Conservation (phyloP, 2,329 filamentous ascomycete genomes). For the Fusarium acutatum region DNA sequence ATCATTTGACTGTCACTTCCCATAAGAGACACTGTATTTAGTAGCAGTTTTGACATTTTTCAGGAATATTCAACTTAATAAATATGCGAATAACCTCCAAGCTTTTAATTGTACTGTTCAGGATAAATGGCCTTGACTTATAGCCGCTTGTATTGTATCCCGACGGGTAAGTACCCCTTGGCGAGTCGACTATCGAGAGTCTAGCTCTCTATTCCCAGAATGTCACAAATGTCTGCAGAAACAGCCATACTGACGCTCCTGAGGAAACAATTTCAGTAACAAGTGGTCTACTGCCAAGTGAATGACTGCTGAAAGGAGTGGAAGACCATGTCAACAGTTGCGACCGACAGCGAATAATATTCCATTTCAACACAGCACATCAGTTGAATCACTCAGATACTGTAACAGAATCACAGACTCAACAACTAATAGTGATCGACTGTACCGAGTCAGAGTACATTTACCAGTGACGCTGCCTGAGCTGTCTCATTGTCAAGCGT, state of each 20-base stretch:
- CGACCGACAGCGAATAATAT: background rate
- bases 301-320: background rate
- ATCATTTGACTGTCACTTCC: background rate
- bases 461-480: background rate
- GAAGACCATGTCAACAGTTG: background rate
- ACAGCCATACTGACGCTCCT: no score
- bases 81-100: background rate
- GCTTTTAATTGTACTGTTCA: background rate
- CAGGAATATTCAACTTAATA: rapidly evolving
- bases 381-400: background rate
- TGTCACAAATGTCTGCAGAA: rapidly evolving
- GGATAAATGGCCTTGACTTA: background rate
- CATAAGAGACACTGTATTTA: background rate
- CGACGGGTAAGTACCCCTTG: background rate
- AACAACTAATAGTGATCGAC: background rate
- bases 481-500: background rate
- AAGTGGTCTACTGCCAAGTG: background rate
- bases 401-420: background rate
- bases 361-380: background rate
- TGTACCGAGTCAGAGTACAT: background rate
- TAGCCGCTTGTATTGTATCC: background rate
- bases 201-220: background rate
- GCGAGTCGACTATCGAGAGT: background rate
- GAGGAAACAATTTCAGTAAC: background rate
- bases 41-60: background rate